These are phyloP conservation scores for Pulchroboletus neoregius DNA, from an alignment of 1,284 basidiomycete genomes.

Conservation along the genomic window DNA sequence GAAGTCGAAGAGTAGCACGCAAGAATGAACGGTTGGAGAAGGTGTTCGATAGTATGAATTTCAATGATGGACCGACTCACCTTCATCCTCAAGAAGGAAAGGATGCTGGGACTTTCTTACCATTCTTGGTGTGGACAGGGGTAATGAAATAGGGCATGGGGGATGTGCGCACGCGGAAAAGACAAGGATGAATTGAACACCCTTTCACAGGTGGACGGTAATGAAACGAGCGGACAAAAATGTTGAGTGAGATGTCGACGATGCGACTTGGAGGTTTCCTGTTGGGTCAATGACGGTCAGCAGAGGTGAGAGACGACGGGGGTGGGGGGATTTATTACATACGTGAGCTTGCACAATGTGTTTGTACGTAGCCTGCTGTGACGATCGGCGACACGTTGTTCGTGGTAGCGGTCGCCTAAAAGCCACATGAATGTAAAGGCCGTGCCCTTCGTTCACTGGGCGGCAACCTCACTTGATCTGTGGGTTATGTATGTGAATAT, in stretches of 20 bases:
- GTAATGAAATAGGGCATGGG: constrained; percentile 15
- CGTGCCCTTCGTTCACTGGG: constrained; percentile 14
- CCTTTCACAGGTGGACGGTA: constrained; percentile 16
- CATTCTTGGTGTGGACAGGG: constrained; percentile 14
- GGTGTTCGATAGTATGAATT: constrained; percentile 11
- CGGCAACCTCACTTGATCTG: constrained; percentile 17
- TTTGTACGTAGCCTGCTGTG: constrained; percentile 27
- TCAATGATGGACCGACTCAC: constrained; percentile 15
- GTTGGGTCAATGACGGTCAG: constrained; percentile 1
- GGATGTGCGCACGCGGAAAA: constrained; percentile 7
- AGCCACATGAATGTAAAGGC: constrained; percentile 11
- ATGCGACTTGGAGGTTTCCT: constrained; percentile 13
- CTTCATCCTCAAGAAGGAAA: constrained; percentile 8
- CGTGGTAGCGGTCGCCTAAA: constrained; percentile 24
- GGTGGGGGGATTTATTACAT: constrained; percentile 20
- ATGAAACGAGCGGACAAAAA: constrained; percentile 18
- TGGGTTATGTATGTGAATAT: neutral
- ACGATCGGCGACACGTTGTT: constrained; percentile 27
- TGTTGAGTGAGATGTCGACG: neutral
- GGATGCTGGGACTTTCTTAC: constrained; percentile 3
- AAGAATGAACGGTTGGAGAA: constrained; percentile 9
- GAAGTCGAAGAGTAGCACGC: constrained; percentile 9
- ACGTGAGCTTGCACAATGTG: constrained; percentile 11
- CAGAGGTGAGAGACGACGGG: constrained; percentile 3
- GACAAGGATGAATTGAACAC: constrained; percentile 7